Percentiles rank a stretch among this genome's conserved stretches.
Evolutionary conservation across 1,284 basidiomycete genomes (phyloP).

Genomic region (Trichosporon coremiiforme): DNA sequence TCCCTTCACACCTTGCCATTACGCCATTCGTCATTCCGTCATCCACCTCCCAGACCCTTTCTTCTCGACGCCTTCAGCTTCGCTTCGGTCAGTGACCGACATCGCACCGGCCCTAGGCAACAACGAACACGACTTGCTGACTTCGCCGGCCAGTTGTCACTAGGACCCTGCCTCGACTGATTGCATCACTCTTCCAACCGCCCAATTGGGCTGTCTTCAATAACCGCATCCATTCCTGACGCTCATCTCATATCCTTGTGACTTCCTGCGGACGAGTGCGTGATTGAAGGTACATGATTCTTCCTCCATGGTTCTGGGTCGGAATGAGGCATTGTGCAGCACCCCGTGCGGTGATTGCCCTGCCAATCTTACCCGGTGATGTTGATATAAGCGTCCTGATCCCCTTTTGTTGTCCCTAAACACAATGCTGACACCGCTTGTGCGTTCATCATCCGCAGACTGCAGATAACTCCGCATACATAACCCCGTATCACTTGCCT

Average conservation of each 20-base stretch:
- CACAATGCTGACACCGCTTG: constrained; percentile 15
- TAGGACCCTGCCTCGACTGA: background rate
- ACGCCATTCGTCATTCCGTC: constrained; percentile 2
- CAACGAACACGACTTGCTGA: background rate
- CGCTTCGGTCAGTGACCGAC: background rate
- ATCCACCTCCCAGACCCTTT: background rate
- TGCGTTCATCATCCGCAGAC: constrained; percentile 1
- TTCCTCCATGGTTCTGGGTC: background rate
- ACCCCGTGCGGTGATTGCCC: background rate
- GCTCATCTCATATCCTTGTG: background rate
- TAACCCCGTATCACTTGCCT: background rate
- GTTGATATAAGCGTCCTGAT: background rate
- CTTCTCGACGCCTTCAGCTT: background rate
- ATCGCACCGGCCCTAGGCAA: background rate
- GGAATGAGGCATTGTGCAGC: background rate
- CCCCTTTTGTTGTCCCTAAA: background rate
- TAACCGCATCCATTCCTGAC: background rate
- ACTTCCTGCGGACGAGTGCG: background rate
- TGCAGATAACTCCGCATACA: constrained; percentile 3
- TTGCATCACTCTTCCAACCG: background rate
- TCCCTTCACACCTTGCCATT: background rate
- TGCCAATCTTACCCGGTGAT: background rate
- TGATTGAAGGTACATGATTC: background rate
- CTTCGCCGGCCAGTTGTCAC: background rate
- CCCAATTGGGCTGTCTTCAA: background rate